These are phyloP conservation scores for Ustilago tritici DNA, from an alignment of 1,284 basidiomycete species.

Conservation along the genomic window DNA sequence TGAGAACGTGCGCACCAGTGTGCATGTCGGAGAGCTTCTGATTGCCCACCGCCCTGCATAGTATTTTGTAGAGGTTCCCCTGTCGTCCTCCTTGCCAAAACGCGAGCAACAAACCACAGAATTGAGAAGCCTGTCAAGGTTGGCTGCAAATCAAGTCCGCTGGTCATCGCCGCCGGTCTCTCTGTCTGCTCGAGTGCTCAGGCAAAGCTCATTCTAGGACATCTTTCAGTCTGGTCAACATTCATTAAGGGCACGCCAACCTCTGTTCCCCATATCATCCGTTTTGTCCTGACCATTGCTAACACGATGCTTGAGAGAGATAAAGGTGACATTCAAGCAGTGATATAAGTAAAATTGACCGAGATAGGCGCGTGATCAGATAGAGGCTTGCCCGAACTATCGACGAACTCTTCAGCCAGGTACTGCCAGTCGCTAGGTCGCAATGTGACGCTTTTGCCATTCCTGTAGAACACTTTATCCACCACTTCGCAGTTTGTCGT, in stretches of 20 bases:
- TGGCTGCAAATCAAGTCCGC: neutral
- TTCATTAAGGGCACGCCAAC: too few species aligned
- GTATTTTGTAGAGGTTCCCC: slow-evolving; percentile 1
- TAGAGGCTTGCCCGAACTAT: slow-evolving; percentile 19
- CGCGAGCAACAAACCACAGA: neutral
- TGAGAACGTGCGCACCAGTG: neutral
- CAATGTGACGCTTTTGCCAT: slow-evolving; percentile 10
- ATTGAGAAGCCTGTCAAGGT: neutral
- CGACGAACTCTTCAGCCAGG: slow-evolving; percentile 18
- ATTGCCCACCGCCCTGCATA: neutral
- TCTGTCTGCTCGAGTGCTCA: too few species aligned
- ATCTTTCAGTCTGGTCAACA: too few species aligned
- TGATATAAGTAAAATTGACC: slow-evolving; percentile 24
- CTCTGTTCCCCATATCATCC: too few species aligned
- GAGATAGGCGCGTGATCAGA: slow-evolving; percentile 26
- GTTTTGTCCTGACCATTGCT: too few species aligned
- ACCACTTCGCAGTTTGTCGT: slow-evolving; percentile 27
- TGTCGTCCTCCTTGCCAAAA: neutral
- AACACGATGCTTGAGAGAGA: neutral
- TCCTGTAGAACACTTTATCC: slow-evolving; percentile 31
- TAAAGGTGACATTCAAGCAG: neutral
- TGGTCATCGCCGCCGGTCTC: too few species aligned
- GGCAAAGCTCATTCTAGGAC: too few species aligned
- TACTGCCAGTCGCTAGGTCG: slow-evolving; percentile 22
- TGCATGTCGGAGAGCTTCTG: neutral